Conservation (phyloP, 768 basidiomycete species). For the Xerocomellus chrysenteron region DNA sequence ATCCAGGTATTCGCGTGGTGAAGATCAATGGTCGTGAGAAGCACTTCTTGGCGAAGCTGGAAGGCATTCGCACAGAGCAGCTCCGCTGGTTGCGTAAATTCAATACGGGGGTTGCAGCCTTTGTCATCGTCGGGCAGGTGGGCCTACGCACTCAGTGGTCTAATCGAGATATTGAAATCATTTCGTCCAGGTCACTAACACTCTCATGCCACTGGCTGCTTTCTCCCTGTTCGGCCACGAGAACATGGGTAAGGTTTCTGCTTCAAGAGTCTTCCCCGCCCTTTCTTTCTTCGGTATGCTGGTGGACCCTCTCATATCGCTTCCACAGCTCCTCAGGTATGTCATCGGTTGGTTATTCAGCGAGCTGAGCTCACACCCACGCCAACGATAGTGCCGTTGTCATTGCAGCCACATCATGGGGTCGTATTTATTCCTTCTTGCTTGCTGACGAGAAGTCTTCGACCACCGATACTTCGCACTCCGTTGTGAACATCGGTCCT, state of each 20-base stretch:
- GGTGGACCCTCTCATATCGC: constrained; percentile 29
- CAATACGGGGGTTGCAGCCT: constrained; percentile 22
- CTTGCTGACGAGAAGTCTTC: constrained; percentile 26
- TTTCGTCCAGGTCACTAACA: constrained; percentile 22
- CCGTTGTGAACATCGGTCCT: constrained; percentile 10
- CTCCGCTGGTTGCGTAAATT: constrained; percentile 26
- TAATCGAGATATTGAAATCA: constrained; percentile 1
- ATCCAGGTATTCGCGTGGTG: constrained; percentile 24
- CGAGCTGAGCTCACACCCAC: not conserved
- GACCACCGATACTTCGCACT: not conserved
- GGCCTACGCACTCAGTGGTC: not conserved
- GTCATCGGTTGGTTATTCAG: not conserved
- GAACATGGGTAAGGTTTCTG: constrained; percentile 21
- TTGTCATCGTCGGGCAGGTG: constrained; percentile 28
- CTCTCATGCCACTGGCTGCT: constrained; percentile 31
- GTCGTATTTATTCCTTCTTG: constrained; percentile 28
- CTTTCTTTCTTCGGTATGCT: constrained; percentile 33
- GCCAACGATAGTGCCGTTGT: constrained; percentile 18
- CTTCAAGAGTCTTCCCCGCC: constrained; percentile 28
- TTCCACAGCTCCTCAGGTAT: constrained; percentile 32
- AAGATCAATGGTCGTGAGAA: constrained; percentile 30
- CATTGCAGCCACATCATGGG: constrained; percentile 28
- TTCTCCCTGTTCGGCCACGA: constrained; percentile 31
- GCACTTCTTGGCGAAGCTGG: constrained; percentile 22
- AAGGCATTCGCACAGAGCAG: constrained; percentile 24